Conservation (phyloP, 495 filamentous ascomycete species). For the Barbatosphaeria neglecta region DNA sequence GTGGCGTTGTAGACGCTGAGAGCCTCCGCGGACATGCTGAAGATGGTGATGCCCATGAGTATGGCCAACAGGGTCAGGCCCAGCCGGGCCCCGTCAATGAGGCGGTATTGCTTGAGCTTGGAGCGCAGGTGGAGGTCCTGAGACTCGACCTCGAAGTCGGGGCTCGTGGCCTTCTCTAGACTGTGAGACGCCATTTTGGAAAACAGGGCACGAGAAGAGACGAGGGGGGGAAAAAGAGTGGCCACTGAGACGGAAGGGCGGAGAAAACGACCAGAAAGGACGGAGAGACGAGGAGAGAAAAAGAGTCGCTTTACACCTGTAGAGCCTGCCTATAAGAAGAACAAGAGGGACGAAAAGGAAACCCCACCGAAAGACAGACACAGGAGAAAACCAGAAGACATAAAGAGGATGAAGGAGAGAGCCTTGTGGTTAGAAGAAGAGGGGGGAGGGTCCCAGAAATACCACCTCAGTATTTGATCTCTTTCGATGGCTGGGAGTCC, state of each 20-base stretch:
- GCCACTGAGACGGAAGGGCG: neutral
- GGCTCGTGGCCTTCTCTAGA: neutral
- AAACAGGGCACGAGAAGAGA: neutral
- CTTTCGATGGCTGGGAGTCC: too few species aligned
- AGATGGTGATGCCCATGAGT: slow-evolving; percentile 33
- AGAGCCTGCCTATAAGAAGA: neutral
- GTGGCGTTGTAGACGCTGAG: slow-evolving; percentile 38
- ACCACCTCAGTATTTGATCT: neutral
- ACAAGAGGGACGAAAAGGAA: neutral
- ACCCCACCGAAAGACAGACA: neutral
- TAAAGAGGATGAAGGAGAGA: neutral
- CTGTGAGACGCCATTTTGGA: neutral
- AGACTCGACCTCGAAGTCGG: slow-evolving; percentile 27
- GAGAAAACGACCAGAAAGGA: neutral
- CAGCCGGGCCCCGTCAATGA: slow-evolving; percentile 28
- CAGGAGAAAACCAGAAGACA: neutral
- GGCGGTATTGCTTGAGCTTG: slow-evolving; percentile 19
- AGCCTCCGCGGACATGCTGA: slow-evolving; percentile 37
- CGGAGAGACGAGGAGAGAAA: neutral
- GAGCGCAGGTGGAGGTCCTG: slow-evolving; percentile 22
- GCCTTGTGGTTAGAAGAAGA: neutral
- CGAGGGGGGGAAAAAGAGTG: neutral
- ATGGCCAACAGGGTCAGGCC: slow-evolving; percentile 37
- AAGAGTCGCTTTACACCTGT: neutral
- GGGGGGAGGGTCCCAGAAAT: neutral